Conservation (phyloP, 176 grass and related monocot genomes). For the Olyra latifolia region DNA sequence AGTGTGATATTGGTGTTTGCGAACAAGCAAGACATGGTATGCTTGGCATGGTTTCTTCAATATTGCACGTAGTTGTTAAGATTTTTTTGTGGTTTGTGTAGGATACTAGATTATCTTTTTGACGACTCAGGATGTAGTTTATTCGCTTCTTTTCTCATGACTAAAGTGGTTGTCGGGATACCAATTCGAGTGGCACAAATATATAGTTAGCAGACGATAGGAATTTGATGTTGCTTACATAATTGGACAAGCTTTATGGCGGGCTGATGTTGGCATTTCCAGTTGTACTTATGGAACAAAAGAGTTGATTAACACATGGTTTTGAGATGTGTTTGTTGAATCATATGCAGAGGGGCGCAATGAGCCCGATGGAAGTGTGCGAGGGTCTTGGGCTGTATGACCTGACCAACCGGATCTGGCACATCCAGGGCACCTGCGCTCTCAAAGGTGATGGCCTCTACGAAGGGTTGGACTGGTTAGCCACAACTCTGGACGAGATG, state of each 20-base stretch:
- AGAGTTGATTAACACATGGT: background rate
- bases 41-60: constrained; percentile 13
- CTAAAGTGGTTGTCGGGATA: background rate
- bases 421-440: constrained; percentile 88
- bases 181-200: background rate
- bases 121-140: background rate
- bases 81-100: background rate
- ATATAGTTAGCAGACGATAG: background rate
- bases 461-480: constrained; percentile 94
- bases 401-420: constrained; percentile 86
- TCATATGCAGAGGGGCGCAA: constrained; percentile 71
- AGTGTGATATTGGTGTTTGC: constrained; percentile 78
- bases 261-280: background rate
- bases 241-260: background rate
- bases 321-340: background rate
- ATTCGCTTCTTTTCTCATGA: background rate
- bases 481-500: constrained; percentile 67
- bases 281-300: background rate
- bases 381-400: constrained; percentile 87
- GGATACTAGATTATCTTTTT: background rate
- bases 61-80: constrained; percentile 2
- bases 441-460: constrained; percentile 85
- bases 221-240: background rate
- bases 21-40: constrained; percentile 96
- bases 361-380: constrained; percentile 92